A percentile compares a stretch with the other conserved stretches of the same genome.
Evolutionary conservation across 148 eudicot genomes (phyloP).

Genomic region (Bassia scoparia): DNA sequence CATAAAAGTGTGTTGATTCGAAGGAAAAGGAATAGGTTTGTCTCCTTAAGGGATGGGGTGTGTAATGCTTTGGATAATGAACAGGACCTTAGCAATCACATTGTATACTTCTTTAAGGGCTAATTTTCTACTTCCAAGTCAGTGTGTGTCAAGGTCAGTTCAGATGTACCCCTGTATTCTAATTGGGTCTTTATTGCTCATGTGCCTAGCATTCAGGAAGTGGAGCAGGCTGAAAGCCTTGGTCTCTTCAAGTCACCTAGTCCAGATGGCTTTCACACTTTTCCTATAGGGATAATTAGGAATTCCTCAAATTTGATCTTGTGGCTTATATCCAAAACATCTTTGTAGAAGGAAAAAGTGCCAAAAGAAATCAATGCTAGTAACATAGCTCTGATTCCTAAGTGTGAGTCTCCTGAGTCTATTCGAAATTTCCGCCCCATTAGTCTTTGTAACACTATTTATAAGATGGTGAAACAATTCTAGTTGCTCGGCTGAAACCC

Average conservation of each 20-base stretch:
- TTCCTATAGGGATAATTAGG: not conserved
- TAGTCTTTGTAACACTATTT: too few species aligned
- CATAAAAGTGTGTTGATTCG: not conserved
- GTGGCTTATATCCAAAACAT: too few species aligned
- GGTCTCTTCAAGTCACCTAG: not conserved
- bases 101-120: too few species aligned
- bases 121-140: not conserved
- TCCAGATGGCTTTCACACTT: not conserved
- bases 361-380: not conserved
- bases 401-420: not conserved
- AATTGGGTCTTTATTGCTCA: not conserved
- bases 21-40: not conserved
- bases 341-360: too few species aligned
- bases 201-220: not conserved
- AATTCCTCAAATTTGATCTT: not conserved
- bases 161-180: not conserved
- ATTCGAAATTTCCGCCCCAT: not conserved
- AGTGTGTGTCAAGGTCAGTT: not conserved
- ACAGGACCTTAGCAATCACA: not conserved
- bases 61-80: not conserved
- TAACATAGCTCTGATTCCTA: not conserved
- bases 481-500: too few species aligned
- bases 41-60: not conserved
- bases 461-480: too few species aligned
- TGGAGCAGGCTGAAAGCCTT: not conserved